Percentiles rank a stretch among this genome's conserved stretches.
Evolutionary conservation across 176 grass and related monocot genomes (phyloP).

Genomic region (Oryza meyeriana): DNA sequence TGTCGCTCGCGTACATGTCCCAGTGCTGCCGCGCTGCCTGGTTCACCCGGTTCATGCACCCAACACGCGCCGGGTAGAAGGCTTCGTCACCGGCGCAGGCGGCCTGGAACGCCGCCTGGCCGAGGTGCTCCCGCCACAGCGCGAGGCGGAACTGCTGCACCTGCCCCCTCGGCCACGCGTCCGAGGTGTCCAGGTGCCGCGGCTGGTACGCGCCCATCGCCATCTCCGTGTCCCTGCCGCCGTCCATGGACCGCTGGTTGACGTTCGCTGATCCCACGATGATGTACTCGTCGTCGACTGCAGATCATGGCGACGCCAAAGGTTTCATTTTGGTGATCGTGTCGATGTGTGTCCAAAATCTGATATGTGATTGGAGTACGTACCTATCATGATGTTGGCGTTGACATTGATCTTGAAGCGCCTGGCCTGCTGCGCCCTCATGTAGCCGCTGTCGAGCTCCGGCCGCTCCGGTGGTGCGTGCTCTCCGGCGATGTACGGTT

Average conservation of each 20-base stretch:
- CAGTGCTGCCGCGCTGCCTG: not conserved
- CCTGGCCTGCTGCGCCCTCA: slow-evolving; percentile 20
- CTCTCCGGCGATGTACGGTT: not conserved
- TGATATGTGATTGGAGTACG: not conserved
- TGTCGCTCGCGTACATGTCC: not conserved
- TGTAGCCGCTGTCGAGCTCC: not conserved
- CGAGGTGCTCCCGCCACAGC: slow-evolving; percentile 46
- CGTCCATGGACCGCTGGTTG: slow-evolving; percentile 39
- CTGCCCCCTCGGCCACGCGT: not conserved
- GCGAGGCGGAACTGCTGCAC: slow-evolving; percentile 30
- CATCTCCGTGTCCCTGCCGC: slow-evolving; percentile 26
- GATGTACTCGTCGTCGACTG: slow-evolving; percentile 39
- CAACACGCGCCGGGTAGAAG: not conserved
- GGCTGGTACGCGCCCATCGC: slow-evolving; percentile 34
- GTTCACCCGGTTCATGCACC: slow-evolving; percentile 17
- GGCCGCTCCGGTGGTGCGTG: slow-evolving; percentile 11
- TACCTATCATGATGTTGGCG: slow-evolving; percentile 46
- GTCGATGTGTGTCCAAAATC: too few species aligned
- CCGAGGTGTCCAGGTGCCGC: not conserved
- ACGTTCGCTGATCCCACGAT: slow-evolving; percentile 42
- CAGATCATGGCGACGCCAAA: too few species aligned
- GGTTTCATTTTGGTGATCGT: too few species aligned
- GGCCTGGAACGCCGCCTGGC: not conserved
- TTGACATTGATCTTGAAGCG: slow-evolving; percentile 48
- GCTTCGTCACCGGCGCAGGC: not conserved